Percentiles rank a stretch among this genome's conserved stretches.
Evolutionary conservation across 2,329 filamentous ascomycete genomes (phyloP).

Genomic region (Lachnellula willkommii): DNA sequence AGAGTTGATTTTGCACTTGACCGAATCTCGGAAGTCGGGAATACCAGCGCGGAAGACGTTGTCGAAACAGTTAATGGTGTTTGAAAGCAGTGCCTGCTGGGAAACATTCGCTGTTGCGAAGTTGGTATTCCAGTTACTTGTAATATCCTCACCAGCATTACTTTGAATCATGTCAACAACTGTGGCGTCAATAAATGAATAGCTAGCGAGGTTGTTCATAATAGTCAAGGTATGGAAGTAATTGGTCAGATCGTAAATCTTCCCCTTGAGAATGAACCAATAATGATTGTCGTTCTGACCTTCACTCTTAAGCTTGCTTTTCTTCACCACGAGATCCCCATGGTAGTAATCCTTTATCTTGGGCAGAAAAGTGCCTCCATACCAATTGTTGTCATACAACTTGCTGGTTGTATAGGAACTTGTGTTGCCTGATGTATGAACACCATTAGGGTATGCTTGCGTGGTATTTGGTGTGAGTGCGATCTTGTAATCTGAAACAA

Average conservation of each 20-base stretch:
- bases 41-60: slow-evolving; percentile 79
- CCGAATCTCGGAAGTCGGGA: slow-evolving; percentile 72
- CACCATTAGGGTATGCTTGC: slow-evolving; percentile 42
- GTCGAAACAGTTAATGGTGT: slow-evolving; percentile 74
- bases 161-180: slow-evolving; percentile 64
- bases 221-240: slow-evolving; percentile 74
- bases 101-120: slow-evolving; percentile 49
- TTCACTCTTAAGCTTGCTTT: slow-evolving; percentile 52
- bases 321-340: slow-evolving; percentile 73
- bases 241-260: slow-evolving; percentile 84
- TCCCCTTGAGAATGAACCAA: slow-evolving; percentile 74
- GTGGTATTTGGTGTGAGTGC: slow-evolving; percentile 62
- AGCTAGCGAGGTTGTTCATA: slow-evolving; percentile 46
- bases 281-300: slow-evolving; percentile 62
- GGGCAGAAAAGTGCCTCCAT: slow-evolving; percentile 66
- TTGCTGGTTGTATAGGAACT: slow-evolving; percentile 47
- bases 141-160: slow-evolving; percentile 77
- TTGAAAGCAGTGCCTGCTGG: slow-evolving; percentile 45
- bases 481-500: slow-evolving; percentile 57
- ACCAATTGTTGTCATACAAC: slow-evolving; percentile 68
- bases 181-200: slow-evolving; percentile 66
- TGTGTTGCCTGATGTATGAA: slow-evolving; percentile 67
- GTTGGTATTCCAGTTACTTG: slow-evolving; percentile 54
- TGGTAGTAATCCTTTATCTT: slow-evolving; percentile 82
- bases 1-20: slow-evolving; percentile 81